Base-by-base conservation (phyloP, 352 stramenopile genomes). In the Phytophthora cactorum region DNA sequence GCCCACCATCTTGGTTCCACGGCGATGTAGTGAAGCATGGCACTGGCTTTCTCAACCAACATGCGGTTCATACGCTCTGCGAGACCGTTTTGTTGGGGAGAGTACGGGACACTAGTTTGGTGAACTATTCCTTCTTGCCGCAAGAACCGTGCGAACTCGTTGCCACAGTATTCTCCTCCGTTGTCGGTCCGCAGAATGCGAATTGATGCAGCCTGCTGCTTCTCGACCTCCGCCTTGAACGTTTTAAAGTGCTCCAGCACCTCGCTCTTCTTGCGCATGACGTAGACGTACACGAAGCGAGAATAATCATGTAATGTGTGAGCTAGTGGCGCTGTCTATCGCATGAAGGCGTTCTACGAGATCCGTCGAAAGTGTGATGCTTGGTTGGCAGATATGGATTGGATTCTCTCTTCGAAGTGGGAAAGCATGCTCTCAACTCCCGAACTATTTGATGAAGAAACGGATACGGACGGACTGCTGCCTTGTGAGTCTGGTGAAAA, bases 21-120 rank as follows among this genome's bases (percentile, higher is more conserved):
- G 7, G 45, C 45, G 27, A 38, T 52, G 45, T 36, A 52, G 45
- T 52, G 45, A 12, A 52, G 25, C 45, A 52, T 52, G 4, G 45
- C 8, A 1, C 45, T 32, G 2, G 45, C 45, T 10, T 52, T 52
- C 45, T 52, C 45, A n/a, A 52, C 45, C 45, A 52, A 52, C 0
- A 25, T 32, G 27, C 25, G 45, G 45, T 52, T 34, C 45, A 52
- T 52, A 8, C 45, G 45, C 14, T 52, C 45, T 0, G 17, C 45
- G 15, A 52, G 45, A n/a, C 45, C 45, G 2, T 52, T 52, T 34
- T 52, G 17, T 17, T 52, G 45, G 12, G 3, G 45, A n/a, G 45
- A 52, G 14, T 34, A 52, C 12, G 27, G 45, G 12, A 52, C 17
- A 36, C 27, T 34, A n/a, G 6, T 52, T 10, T 52, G 45, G 45